Evolutionary conservation across 1,284 basidiomycete species (phyloP), one percentile per base, ranked within the genome.

Genomic region (Pseudomicrostroma phylloplanum): DNA sequence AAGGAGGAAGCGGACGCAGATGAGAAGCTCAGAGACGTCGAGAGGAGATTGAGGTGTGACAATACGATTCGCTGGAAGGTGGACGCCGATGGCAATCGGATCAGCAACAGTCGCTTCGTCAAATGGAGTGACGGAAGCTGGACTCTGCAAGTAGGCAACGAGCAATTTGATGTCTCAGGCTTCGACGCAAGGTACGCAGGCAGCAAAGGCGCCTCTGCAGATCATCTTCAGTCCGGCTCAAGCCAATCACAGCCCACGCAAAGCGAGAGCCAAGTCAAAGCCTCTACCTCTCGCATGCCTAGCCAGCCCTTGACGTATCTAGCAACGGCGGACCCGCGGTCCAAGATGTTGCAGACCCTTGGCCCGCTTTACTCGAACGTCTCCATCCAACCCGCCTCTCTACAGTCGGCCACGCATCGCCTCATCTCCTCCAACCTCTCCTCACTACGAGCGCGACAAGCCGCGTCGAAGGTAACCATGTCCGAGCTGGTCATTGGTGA

Each of bases 81-180:
- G 13, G 51, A 25, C 13, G 51, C 7, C 4, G 13, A 54, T 15
- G 51, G 51, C 15, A 17, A 54, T 19, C 51, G 51, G 21, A 25
- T 21, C 8, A 23, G 21, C 21, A 54, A 54, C 51, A 25, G 21
- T 25, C n/a, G 51, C n/a, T 54, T 54, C 51, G 51, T 54, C 17
- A 17, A 25, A 25, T 54, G 51, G 51, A 54, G 25, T 25, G 51
- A 54, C 25, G 51, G 51, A 13, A 54, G 51, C 51, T 54, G 51
- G 51, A 54, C 51, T 23, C 25, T 54, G 17, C 51, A 54, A 26
- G 51, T 54, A 6, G 51, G 51, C 51, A 54, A 54, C 21, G 51
- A 54, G 51, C 51, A 54, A 15, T 54, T 54, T 15, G 51, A 54
- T 19, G 26, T 54, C 6, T 19, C 51, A 8, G 51, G 51, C 25